Base-by-base conservation (phyloP, 371 early-diverging fungal genomes). In the Mucor velutinosus region DNA sequence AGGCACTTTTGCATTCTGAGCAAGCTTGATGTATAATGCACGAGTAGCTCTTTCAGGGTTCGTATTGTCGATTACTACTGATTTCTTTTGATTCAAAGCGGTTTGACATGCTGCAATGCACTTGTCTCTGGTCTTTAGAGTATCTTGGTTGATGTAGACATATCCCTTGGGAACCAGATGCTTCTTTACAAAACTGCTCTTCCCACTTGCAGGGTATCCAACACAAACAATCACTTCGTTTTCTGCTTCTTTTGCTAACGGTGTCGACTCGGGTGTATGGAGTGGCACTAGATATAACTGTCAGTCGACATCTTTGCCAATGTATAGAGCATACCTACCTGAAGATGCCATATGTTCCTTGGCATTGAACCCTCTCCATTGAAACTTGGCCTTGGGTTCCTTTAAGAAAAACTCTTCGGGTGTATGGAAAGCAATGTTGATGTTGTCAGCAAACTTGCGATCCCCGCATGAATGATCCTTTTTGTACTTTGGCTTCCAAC, bases 161-260 rank as follows among this genome's bases (percentile, higher is more conserved):
- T 93, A 94, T 0, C 89, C 90, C 30, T 86, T 76, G 1, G 87
- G 81, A 7, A 85, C 72, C 37, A 94, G 74, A 37, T 90, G 80
- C 19, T 73, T 82, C 2, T 76, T 75, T 5, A 88, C 87, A 80
- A 95, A 94, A 3, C 85, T 86, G 0, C 92, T 86, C 74, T 96
- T 97, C n/a, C 97, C 97, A 29, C 88, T 83, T 0, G 94, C 97
- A 1, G 97, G 96, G 17, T 83, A 86, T 0, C 97, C 97, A 37
- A 93, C 92, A 56, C 91, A 85, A 1, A 97, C 69, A 33, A 96
- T 75, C 25, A 97, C 33, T 32, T 95, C 69, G 4, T 29, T 29
- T 45, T 53, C 43, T 4, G 7, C 47, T 51, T 63, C n/a, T 11
- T n/a, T 17, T 1, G 39, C 30, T 14, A 55, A 49, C 2, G 60